phyloP scores from a whole-genome alignment of 2,329 filamentous ascomycete genomes.

The Plectosphaerella plurivora region DNA sequence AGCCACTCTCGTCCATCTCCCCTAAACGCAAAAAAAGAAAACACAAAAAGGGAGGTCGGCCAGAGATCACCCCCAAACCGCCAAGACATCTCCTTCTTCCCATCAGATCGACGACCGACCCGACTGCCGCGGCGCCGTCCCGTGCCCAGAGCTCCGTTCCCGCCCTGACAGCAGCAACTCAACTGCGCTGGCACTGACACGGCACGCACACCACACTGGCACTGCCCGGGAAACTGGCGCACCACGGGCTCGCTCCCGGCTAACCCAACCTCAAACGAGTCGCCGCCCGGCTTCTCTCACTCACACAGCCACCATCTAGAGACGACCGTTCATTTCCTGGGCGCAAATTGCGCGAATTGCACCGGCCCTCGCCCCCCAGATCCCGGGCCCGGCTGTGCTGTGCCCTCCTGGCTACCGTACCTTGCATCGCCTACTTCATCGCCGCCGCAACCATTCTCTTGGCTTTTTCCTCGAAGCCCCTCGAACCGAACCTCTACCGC shows the following conservation, averaged over 20 bases:
- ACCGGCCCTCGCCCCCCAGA: neutral
- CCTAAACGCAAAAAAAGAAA: too few relatives aligned
- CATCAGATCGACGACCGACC: neutral
- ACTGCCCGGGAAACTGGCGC: too few relatives aligned
- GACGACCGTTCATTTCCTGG: neutral
- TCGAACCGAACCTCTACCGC: neutral
- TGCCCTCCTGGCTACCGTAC: neutral
- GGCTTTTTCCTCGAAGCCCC: constrained; percentile 9
- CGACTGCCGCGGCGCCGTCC: neutral
- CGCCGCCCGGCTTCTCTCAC: neutral
- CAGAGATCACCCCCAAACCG: too few relatives aligned
- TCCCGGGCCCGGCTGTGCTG: neutral
- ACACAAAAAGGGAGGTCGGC: too few relatives aligned
- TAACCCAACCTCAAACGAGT: too few relatives aligned
- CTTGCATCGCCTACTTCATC: constrained; percentile 2
- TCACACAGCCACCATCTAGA: neutral
- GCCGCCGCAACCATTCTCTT: constrained; percentile 5
- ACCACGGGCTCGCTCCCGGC: too few relatives aligned
- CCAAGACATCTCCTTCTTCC: neutral
- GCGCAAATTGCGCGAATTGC: neutral
- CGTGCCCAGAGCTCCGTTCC: neutral
- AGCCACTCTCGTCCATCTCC: too few relatives aligned
- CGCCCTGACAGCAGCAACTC: neutral
- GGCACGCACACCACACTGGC: too few relatives aligned
- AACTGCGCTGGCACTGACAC: too few relatives aligned